Evolutionary conservation across 352 stramenopile species (phyloP).

Genomic region (Salisapilia sapeloensis): DNA sequence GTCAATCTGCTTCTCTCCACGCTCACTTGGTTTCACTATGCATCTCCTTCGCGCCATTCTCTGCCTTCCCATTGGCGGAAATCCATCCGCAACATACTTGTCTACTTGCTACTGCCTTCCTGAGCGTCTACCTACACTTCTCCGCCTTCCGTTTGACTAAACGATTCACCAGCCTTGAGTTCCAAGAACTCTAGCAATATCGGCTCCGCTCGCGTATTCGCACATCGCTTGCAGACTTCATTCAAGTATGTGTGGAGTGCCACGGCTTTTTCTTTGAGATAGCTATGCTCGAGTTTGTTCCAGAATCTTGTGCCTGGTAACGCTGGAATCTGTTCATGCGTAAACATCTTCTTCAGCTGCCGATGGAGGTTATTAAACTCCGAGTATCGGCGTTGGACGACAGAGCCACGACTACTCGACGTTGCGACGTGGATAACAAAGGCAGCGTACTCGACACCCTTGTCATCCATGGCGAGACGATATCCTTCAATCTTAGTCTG

Average conservation of each 20-base stretch:
- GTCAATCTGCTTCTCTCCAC: too few species aligned
- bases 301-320: constrained; percentile 62
- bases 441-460: constrained; percentile 47
- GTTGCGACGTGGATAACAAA: constrained; percentile 72
- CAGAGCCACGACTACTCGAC: constrained; percentile 27
- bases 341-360: constrained; percentile 58
- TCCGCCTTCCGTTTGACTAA: too few species aligned
- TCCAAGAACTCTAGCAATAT: constrained; percentile 52
- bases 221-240: constrained; percentile 54
- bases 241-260: constrained; percentile 50
- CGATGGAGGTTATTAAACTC: constrained; percentile 63
- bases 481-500: constrained; percentile 70
- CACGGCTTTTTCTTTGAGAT: constrained; percentile 67
- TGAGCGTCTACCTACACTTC: too few species aligned
- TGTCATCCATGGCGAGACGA: constrained; percentile 48
- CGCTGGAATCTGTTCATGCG: constrained; percentile 51
- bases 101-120: too few species aligned
- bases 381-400: constrained; percentile 69
- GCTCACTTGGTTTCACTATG: too few species aligned
- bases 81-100: too few species aligned
- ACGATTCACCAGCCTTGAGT: too few species aligned
- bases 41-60: too few species aligned
- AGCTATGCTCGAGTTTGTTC: constrained; percentile 70
- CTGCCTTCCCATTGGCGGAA: too few species aligned
- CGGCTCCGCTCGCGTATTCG: constrained; percentile 43